Evolutionary conservation across 192 early-diverging fungal genomes (phyloP), one percentile per base, ranked within the genome.

Genomic region (Powellomyces hirtus): DNA sequence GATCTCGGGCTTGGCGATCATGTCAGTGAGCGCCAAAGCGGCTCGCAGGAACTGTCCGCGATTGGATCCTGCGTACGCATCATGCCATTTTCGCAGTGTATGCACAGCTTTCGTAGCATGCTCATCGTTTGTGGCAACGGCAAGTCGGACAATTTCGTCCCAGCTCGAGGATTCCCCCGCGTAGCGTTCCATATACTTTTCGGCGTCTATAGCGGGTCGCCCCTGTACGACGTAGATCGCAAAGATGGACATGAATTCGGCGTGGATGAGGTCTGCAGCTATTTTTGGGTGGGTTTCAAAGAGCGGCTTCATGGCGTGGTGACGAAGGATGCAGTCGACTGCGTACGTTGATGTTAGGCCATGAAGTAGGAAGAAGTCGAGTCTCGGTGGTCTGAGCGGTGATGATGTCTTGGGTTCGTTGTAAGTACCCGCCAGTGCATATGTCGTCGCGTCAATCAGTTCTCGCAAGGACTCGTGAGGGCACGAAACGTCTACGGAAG

Each of bases 331-430:
- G 16, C 58, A 53, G 6, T 26, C 20, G 10, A 38, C 35, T 20
- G 65, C 50, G 20, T 53, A 36, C 6, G 52, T 57, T 35, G 65
- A 53, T 26, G 65, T 67, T 0, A 67, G 20, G 24, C 37, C 5
- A 37, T 67, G 65, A 2, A 67, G 53, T n/a, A 67, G 51, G 42
- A 67, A 67, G 40, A 67, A 67, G 53, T 67, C 65, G 11, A 67
- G 37, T 22, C 42, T 58, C 33, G 65, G 51, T 35, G 26, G 20
- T 5, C 13, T 18, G 14, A 44, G 44, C 24, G 45, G 44, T 42
- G 40, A 42, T 18, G 40, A 42, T 8, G 40, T 42, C 10, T 8
- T 42, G n/a, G n/a, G n/a, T n/a, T n/a, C n/a, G n/a, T n/a, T n/a
- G n/a, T n/a, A n/a, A n/a, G n/a, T n/a, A n/a, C n/a, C n/a, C n/a